Percentiles rank a stretch among this genome's conserved stretches.
These are phyloP conservation scores for Pleurotus giganteus DNA, from an alignment of 768 basidiomycete genomes.

Conservation along the genomic window DNA sequence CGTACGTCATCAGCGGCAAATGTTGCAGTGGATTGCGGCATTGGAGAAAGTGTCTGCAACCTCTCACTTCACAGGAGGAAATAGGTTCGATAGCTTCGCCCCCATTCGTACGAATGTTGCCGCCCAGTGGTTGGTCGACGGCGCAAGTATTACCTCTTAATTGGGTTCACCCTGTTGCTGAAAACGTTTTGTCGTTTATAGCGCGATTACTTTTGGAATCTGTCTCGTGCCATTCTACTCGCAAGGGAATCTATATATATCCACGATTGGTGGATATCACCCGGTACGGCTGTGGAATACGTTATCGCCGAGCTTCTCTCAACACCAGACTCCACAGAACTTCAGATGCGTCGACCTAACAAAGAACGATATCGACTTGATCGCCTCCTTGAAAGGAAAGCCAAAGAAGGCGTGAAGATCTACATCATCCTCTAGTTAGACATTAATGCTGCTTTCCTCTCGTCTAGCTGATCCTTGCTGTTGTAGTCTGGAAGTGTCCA, in stretches of 20 bases:
- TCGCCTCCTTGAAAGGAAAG: constrained; percentile 82
- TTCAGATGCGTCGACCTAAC: constrained; percentile 81
- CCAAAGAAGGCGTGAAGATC: constrained; percentile 93
- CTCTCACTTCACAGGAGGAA: constrained; percentile 74
- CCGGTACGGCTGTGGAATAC: constrained; percentile 43
- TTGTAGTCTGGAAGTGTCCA: constrained; percentile 90
- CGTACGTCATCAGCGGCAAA: constrained; percentile 65
- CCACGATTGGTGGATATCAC: constrained; percentile 98
- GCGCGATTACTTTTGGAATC: constrained; percentile 98
- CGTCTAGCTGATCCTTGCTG: not conserved
- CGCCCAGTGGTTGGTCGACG: constrained; percentile 98
- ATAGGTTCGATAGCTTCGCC: constrained; percentile 93
- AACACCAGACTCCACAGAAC: constrained; percentile 39
- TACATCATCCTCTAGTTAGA: constrained; percentile 91
- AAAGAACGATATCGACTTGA: constrained; percentile 89
- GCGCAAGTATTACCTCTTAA: constrained; percentile 50
- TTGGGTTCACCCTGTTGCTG: constrained; percentile 1
- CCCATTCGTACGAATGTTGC: constrained; percentile 91
- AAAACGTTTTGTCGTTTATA: constrained; percentile 27
- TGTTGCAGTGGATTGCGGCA: constrained; percentile 95
- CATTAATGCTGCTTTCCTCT: constrained; percentile 4
- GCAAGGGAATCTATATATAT: constrained; percentile 90
- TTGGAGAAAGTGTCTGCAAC: constrained; percentile 76
- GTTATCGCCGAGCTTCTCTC: not conserved
- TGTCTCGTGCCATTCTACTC: constrained; percentile 86